A percentile compares a stretch with the other conserved stretches of the same genome.
Evolutionary conservation across 2,329 filamentous ascomycete species (phyloP).

Genomic region (Pseudocercospora cruenta): DNA sequence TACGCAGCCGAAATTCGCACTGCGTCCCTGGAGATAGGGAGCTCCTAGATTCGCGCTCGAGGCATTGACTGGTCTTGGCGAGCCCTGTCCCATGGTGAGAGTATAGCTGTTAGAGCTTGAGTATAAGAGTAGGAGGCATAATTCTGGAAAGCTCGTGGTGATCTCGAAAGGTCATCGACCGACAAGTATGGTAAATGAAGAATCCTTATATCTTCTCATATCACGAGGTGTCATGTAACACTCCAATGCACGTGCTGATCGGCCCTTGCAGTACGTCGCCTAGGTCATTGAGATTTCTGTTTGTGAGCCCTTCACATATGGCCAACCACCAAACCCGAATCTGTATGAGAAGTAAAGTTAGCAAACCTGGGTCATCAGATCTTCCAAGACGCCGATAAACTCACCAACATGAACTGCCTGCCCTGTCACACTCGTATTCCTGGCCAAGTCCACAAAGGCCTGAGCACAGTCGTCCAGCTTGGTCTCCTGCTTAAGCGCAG

Average conservation of each 20-base stretch:
- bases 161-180: neutral
- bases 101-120: neutral
- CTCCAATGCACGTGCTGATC: neutral
- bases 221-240: too few species aligned
- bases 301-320: slow-evolving; percentile 18
- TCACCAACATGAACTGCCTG: slow-evolving; percentile 50
- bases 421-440: slow-evolving; percentile 57
- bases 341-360: slow-evolving; percentile 7
- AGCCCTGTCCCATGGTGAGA: neutral
- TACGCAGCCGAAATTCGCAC: neutral
- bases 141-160: neutral
- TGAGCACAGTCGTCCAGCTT: slow-evolving; percentile 59
- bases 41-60: neutral
- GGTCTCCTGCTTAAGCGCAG: slow-evolving; percentile 62
- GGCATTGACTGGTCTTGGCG: neutral
- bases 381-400: too few species aligned
- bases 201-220: too few species aligned
- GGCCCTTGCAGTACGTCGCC: neutral
- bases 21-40: too few species aligned
- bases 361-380: too few species aligned
- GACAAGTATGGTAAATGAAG: neutral
- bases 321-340: slow-evolving; percentile 23
- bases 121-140: neutral
- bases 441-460: slow-evolving; percentile 58
- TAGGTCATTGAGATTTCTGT: neutral